A percentile compares a stretch with the other conserved stretches of the same genome.
Conservation (phyloP, 768 basidiomycete species). For the Boletus fagicola region DNA sequence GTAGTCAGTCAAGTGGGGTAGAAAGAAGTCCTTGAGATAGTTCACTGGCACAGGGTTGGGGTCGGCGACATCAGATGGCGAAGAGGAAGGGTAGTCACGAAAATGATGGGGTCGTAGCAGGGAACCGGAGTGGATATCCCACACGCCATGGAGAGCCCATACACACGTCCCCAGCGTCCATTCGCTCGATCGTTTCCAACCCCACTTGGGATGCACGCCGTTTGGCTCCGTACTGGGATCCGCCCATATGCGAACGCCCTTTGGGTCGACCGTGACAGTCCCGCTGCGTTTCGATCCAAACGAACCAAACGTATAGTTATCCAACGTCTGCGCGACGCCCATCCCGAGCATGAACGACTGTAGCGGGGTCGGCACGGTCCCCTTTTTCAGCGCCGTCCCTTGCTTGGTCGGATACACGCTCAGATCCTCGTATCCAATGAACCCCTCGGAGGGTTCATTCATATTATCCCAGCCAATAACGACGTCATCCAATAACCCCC, state of each 20-base stretch:
- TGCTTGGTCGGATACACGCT: constrained; percentile 61
- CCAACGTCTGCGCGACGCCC: constrained; percentile 79
- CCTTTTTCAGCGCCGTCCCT: constrained; percentile 77
- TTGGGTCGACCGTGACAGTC: constrained; percentile 78
- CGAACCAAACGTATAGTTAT: constrained; percentile 75
- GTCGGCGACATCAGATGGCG: not conserved
- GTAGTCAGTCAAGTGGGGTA: constrained; percentile 62
- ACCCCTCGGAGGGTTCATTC: constrained; percentile 92
- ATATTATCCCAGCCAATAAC: constrained; percentile 96
- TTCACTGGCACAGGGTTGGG: constrained; percentile 42
- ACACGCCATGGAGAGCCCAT: constrained; percentile 85
- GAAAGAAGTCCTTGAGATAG: constrained; percentile 81
- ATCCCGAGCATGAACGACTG: constrained; percentile 86
- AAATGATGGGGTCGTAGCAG: constrained; percentile 80
- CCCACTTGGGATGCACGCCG: constrained; percentile 68
- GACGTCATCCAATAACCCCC: constrained; percentile 77
- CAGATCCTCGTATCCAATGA: constrained; percentile 65
- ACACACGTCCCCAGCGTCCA: constrained; percentile 80
- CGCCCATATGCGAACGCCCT: constrained; percentile 77
- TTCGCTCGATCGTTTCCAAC: constrained; percentile 72
- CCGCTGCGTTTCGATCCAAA: constrained; percentile 78
- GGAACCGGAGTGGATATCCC: constrained; percentile 72
- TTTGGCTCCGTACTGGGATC: constrained; percentile 49
- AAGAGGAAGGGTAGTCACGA: constrained; percentile 38
- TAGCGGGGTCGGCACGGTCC: constrained; percentile 80